Conservation (phyloP, 2,329 filamentous ascomycete genomes). For the Lecanicillium sp. region DNA sequence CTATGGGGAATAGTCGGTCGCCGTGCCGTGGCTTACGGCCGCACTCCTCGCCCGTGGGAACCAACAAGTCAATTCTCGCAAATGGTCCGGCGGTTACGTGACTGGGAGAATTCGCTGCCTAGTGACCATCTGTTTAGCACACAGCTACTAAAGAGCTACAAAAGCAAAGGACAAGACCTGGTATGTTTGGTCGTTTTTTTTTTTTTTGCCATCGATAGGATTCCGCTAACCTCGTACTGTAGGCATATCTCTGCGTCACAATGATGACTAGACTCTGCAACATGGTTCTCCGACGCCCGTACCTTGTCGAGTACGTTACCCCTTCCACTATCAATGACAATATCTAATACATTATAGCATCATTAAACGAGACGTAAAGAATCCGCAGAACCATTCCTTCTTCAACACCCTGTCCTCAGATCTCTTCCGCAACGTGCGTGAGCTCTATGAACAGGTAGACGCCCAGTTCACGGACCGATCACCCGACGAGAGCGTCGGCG, state of each 20-base stretch:
- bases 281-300: constrained; percentile 46
- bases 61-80: constrained; percentile 37
- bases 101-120: constrained; percentile 42
- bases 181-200: constrained; percentile 28
- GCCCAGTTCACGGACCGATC: constrained; percentile 39
- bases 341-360: constrained; percentile 24
- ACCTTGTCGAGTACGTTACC: constrained; percentile 37
- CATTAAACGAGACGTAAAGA: constrained; percentile 30
- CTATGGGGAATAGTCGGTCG: constrained; percentile 46
- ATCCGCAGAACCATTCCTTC: constrained; percentile 27
- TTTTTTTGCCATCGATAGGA: no score
- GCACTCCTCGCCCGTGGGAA: constrained; percentile 37
- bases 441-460: constrained; percentile 41
- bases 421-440: constrained; percentile 39
- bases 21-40: constrained; percentile 36
- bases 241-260: constrained; percentile 47
- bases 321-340: constrained; percentile 4
- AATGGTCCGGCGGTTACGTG: constrained; percentile 31
- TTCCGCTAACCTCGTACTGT: constrained; percentile 4
- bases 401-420: constrained; percentile 36
- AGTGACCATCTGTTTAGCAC: constrained; percentile 38
- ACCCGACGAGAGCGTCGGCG: constrained; percentile 39
- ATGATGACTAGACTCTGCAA: constrained; percentile 49
- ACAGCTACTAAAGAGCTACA: constrained; percentile 34
- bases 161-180: constrained; percentile 39